Conservation (phyloP, 2,329 filamentous ascomycete species). For the Rachicladosporium sp. region DNA sequence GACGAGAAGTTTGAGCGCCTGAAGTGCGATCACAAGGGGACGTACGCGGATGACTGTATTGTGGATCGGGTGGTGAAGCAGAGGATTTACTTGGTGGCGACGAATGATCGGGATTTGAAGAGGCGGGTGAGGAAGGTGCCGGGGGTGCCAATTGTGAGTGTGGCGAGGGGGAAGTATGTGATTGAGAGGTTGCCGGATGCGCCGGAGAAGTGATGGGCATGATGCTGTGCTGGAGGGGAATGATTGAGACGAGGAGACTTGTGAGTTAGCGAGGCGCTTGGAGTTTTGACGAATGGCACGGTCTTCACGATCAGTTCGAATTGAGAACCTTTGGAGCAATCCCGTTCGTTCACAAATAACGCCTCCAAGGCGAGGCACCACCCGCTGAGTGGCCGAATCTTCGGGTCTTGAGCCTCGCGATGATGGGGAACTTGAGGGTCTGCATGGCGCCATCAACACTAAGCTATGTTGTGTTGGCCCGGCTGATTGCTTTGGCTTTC, state of each 20-base stretch:
- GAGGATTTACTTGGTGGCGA: constrained; percentile 34
- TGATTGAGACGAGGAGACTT: neutral
- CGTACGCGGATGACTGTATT: constrained; percentile 73
- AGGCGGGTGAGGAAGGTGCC: constrained; percentile 72
- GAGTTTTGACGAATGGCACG: constrained; percentile 1
- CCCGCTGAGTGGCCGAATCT: no score
- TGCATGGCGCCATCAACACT: no score
- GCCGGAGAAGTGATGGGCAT: constrained; percentile 44
- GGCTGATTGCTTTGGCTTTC: no score
- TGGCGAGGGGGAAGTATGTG: constrained; percentile 80
- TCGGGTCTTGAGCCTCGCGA: no score
- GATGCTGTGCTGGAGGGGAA: neutral
- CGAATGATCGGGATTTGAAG: constrained; percentile 69
- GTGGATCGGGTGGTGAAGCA: constrained; percentile 34
- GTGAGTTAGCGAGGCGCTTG: constrained; percentile 6
- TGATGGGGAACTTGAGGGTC: no score
- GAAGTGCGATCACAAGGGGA: constrained; percentile 82
- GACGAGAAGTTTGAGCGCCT: constrained; percentile 82
- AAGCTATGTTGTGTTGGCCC: no score
- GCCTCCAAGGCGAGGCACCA: no score
- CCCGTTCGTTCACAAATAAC: no score
- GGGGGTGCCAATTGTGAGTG: constrained; percentile 65
- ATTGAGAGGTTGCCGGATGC: constrained; percentile 85
- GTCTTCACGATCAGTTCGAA: no score
- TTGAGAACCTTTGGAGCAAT: no score